Base-by-base conservation (phyloP, 345 rosid genomes). In the Lumnitzera littorea region DNA sequence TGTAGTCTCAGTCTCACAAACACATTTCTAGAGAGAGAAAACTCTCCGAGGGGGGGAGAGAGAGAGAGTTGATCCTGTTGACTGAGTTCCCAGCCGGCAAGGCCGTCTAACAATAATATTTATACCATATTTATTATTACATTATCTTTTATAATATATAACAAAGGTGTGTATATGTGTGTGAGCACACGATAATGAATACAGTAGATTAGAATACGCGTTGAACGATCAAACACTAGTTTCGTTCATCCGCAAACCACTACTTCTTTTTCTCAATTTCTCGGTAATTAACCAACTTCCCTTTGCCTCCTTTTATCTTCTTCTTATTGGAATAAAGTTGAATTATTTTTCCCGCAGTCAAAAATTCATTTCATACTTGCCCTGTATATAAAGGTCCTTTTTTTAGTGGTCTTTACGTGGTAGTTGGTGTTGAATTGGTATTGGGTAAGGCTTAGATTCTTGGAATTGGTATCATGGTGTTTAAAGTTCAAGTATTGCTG, bases 191-290 rank as follows among this genome's bases (percentile, higher is more conserved):
- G 7, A 36, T 36, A 36, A 36, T 36, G 43, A 36, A 36, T 36
- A 36, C 43, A 36, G 24, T 47, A n/a, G 27, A 11, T 64, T 31
- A 13, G 70, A 57, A 43, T 69, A 54, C 83, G 81, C 81, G 83
- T 81, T 76, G 71, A 78, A 71, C 55, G 49, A 64, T 64, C 72
- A 49, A 67, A 67, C 67, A 31, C 43, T 36, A 1, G 43, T 36
- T 36, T 5, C 5, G 43, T 36, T 4, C 43, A 36, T 36, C 43
- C 11, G 5, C 2, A 36, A 36, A 36, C 10, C 43, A 36, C 43
- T 36, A 4, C 43, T 36, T 36, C 20, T 5, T 4, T 36, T 7
- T 36, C 43, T 36, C 43, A 5, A 36, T 36, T 36, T 36, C 43
- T 36, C 10, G 43, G 43, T 36, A 36, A 36, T 36, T 36, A 36